Base-by-base conservation (phyloP, 805 yeast species). In the Candida vaughaniae region DNA sequence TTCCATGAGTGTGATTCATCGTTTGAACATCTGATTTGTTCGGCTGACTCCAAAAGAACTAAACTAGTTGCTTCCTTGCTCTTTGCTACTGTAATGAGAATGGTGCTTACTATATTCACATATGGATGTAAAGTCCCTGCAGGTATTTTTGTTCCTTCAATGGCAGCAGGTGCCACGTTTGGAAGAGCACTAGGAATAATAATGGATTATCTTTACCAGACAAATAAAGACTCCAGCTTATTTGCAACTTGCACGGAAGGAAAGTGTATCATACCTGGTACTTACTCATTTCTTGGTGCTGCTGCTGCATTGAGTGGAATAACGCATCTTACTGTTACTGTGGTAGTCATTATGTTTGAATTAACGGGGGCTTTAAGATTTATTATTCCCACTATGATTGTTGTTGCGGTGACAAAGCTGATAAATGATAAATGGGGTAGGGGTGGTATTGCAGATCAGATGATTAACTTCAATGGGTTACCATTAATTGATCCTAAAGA, bases 111-210 rank as follows among this genome's bases (percentile, higher is more conserved):
- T 18, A 75, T 89, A 18, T 69, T 93, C 11, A 84, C 98, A 0
- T 93, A 95, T 57, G 96, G 96, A 2, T 81, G 89, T 44, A 88
- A 84, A 60, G 90, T 91, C 0, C 99, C 99, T 0, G 95, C 97
- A n/a, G 99, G 99, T 11, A 87, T 91, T 5, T 84, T 93, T 62
- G 95, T 93, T 36, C 99, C 99, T 2, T 85, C 96, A 1, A 87
- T 93, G 95, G 90, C 96, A 0, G 85, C 89, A 1, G 99, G 99
- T 16, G 97, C 98, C 0, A 78, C 95, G 0, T 85, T 87, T 60
- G 99, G 99, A 6, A 72, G 97, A 35, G 83, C 90, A 0, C 51
- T 93, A 9, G 97, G 99, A 4, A 64, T 88, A 6, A 42, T 84
- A 5, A 80, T 87, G 41, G 85, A 85, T 45, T 45, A 62, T 5